Evolutionary conservation across 2,329 filamentous ascomycete genomes (phyloP).

Genomic region (Colletotrichum sp.): DNA sequence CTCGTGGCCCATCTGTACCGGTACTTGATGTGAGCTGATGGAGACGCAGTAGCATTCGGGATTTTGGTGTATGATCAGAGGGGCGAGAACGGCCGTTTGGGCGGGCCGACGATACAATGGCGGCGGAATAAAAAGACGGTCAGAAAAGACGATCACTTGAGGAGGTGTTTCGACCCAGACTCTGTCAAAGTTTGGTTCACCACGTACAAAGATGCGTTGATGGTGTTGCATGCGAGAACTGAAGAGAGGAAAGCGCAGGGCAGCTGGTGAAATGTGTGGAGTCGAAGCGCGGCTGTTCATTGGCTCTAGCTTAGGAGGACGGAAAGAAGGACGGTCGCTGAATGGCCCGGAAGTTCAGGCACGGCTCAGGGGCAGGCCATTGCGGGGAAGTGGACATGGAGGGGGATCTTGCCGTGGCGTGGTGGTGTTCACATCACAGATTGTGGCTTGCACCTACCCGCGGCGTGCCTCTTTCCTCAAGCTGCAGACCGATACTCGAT

Average conservation of each 20-base stretch:
- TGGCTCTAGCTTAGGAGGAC: neutral
- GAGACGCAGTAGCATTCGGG: neutral
- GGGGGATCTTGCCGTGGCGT: neutral
- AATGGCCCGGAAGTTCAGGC: neutral
- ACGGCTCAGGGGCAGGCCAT: slow-evolving; percentile 5
- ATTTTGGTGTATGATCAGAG: neutral
- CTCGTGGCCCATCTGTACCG: neutral
- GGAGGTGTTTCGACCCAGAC: slow-evolving; percentile 6
- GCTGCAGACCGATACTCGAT: neutral
- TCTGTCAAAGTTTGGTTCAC: neutral
- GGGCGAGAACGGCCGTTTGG: neutral
- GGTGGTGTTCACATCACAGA: neutral
- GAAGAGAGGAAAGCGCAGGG: neutral
- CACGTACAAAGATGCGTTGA: neutral
- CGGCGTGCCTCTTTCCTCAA: neutral
- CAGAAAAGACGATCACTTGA: neutral
- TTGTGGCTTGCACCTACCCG: neutral
- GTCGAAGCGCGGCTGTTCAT: neutral
- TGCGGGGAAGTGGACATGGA: neutral
- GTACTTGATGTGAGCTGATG: neutral
- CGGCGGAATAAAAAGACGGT: slow-evolving; percentile 3
- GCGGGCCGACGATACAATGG: neutral
- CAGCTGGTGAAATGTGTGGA: neutral
- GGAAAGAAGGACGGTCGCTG: neutral
- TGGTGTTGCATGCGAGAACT: neutral